These are phyloP conservation scores for Ploettnerulaceae sp. DNA, from an alignment of 2,329 filamentous ascomycete genomes.

Conservation along the genomic window DNA sequence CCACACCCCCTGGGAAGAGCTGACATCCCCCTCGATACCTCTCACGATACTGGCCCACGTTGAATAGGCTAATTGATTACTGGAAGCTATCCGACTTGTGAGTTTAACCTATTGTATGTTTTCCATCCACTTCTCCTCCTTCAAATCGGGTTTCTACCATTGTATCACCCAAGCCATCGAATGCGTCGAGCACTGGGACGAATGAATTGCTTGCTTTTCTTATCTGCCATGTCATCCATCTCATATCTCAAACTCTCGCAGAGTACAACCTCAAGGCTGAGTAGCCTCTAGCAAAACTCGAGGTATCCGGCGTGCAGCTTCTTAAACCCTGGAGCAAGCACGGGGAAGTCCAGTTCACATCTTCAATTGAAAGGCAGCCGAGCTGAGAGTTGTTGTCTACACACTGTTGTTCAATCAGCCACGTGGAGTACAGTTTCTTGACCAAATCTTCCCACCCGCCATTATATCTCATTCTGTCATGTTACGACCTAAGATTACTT, in stretches of 20 bases:
- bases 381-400: not conserved
- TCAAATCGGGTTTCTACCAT: not conserved
- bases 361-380: not conserved
- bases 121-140: not conserved
- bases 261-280: conserved; percentile 1
- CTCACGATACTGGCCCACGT: not conserved
- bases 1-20: no score
- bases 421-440: not conserved
- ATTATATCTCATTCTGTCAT: not conserved
- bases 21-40: not conserved
- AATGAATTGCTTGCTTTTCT: not conserved
- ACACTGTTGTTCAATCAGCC: conserved; percentile 1
- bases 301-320: not conserved
- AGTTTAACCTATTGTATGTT: no score
- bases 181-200: not conserved
- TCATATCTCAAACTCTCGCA: conserved; percentile 1
- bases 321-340: not conserved
- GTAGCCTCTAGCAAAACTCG: not conserved
- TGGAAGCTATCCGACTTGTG: not conserved
- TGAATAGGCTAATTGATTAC: not conserved
- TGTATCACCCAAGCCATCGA: not conserved
- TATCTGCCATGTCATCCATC: conserved; percentile 3
- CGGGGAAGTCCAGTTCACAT: not conserved
- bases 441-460: not conserved
- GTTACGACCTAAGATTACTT: not conserved